Evolutionary conservation across 225 moss, liverwort and hornwort genomes (phyloP).

Genomic region (Thuidium tamariscinum): DNA sequence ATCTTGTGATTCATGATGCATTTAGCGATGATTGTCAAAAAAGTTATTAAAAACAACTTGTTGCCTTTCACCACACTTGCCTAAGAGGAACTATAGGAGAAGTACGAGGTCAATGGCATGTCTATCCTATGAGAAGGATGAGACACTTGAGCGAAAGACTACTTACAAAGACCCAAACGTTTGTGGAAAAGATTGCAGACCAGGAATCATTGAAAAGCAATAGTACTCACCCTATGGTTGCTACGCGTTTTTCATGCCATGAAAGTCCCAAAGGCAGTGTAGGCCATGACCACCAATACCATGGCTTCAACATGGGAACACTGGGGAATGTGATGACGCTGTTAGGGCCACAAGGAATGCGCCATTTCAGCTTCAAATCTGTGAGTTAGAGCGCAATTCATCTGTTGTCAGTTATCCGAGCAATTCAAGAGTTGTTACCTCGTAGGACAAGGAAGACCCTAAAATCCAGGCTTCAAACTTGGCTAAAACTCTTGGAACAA

Average conservation of each 20-base stretch:
- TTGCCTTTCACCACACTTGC: neutral
- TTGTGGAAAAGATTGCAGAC: neutral
- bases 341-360: slow-evolving; percentile 84
- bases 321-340: slow-evolving; percentile 96
- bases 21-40: neutral
- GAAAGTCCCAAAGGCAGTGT: slow-evolving; percentile 79
- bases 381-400: neutral
- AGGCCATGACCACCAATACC: slow-evolving; percentile 99
- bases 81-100: neutral
- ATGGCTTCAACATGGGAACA: slow-evolving; percentile 85
- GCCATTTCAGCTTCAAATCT: slow-evolving; percentile 92
- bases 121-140: neutral
- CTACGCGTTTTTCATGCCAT: slow-evolving; percentile 85
- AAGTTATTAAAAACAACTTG: neutral
- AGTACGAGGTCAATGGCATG: neutral
- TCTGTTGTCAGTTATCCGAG: neutral
- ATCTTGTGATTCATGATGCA: neutral
- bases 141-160: neutral
- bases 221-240: slow-evolving; percentile 62
- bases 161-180: neutral
- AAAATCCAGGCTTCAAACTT: neutral
- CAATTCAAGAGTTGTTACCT: neutral
- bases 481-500: neutral
- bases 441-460: neutral
- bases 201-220: neutral